phyloP scores from a whole-genome alignment of 805 yeast species.

The Nakazawaea sp. region DNA sequence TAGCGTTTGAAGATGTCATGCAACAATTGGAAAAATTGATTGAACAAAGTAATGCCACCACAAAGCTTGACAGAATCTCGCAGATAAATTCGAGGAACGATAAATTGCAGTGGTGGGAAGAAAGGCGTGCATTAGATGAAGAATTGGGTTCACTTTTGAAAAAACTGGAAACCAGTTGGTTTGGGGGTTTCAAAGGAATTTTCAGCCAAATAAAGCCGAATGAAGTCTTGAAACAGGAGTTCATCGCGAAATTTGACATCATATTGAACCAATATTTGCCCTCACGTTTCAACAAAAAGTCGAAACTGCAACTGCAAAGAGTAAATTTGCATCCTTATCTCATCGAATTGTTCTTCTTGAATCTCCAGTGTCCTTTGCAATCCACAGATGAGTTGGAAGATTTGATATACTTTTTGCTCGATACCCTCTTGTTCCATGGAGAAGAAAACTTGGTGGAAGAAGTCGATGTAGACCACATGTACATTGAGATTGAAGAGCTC shows the following conservation, averaged over 20 bases:
- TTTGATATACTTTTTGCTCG: constrained; percentile 54
- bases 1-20: constrained; percentile 39
- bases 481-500: constrained; percentile 42
- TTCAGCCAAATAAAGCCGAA: constrained; percentile 34
- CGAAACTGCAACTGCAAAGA: constrained; percentile 7
- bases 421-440: constrained; percentile 55
- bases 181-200: constrained; percentile 70
- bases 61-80: constrained; percentile 46
- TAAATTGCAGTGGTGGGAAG: constrained; percentile 73
- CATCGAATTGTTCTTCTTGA: constrained; percentile 44
- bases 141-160: constrained; percentile 45
- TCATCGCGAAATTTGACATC: constrained; percentile 29
- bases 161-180: constrained; percentile 58
- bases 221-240: constrained; percentile 19
- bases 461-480: constrained; percentile 50
- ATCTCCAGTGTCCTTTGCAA: constrained; percentile 32
- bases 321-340: constrained; percentile 32
- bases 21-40: constrained; percentile 46
- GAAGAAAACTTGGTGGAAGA: constrained; percentile 61
- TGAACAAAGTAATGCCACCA: constrained; percentile 51
- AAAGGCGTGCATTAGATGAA: constrained; percentile 55
- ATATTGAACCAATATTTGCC: constrained; percentile 42
- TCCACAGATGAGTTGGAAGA: constrained; percentile 46
- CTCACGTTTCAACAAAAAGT: constrained; percentile 28
- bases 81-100: constrained; percentile 49